Evolutionary conservation across 306 rosid species (phyloP).

Genomic region (Acacia melanoxylon): DNA sequence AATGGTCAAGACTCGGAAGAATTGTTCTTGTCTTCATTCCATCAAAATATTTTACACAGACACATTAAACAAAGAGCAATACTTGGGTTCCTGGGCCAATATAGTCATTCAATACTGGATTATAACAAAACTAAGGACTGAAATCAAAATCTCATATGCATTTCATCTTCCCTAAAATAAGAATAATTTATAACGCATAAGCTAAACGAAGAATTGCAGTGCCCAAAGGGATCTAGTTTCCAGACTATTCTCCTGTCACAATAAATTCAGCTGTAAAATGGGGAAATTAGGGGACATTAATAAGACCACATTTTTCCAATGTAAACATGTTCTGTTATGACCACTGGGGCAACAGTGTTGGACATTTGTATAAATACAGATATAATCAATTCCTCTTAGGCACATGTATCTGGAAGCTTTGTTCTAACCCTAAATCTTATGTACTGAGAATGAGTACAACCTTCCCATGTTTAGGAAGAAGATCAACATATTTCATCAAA

Average conservation of each 20-base stretch:
- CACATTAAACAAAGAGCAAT: neutral
- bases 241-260: neutral
- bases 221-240: neutral
- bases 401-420: neutral
- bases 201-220: neutral
- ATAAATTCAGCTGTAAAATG: neutral
- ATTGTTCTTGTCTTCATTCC: neutral
- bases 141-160: neutral
- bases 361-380: neutral
- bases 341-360: neutral
- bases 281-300: neutral
- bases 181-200: neutral
- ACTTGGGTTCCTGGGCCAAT: neutral
- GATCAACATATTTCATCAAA: neutral
- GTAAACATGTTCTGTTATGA: neutral
- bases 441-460: neutral
- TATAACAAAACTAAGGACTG: neutral
- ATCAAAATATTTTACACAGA: neutral
- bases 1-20: neutral
- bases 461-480: neutral
- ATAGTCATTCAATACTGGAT: neutral
- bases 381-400: neutral
- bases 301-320: neutral
- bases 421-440: neutral
- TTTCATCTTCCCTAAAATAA: neutral